Evolutionary conservation across 306 rosid genomes (phyloP).

Genomic region (Vicia villosa): DNA sequence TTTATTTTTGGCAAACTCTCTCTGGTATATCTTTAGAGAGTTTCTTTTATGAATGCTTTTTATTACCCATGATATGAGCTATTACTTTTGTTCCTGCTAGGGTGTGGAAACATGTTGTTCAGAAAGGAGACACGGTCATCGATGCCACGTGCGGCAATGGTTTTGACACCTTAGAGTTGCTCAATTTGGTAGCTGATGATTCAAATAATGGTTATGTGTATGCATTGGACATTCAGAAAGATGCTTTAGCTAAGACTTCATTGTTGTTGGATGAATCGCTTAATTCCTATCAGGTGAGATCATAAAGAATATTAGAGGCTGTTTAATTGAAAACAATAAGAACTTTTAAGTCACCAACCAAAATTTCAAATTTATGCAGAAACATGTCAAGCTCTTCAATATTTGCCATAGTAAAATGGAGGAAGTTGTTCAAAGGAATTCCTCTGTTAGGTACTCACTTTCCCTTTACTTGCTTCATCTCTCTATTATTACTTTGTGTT

Average conservation of each 20-base stretch:
- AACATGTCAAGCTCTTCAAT: slow-evolving; percentile 60
- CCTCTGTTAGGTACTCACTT: slow-evolving; percentile 60
- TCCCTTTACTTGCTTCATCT: slow-evolving; percentile 22
- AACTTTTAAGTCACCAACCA: slow-evolving; percentile 23
- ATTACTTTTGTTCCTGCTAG: slow-evolving; percentile 42
- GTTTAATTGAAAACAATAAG: neutral
- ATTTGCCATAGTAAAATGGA: slow-evolving; percentile 88
- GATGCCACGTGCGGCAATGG: slow-evolving; percentile 98
- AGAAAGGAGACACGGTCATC: slow-evolving; percentile 74
- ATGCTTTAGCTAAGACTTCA: slow-evolving; percentile 66
- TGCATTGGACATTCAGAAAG: slow-evolving; percentile 79
- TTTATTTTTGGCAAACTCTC: neutral
- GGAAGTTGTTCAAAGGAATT: slow-evolving; percentile 59
- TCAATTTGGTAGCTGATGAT: slow-evolving; percentile 77
- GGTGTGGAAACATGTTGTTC: slow-evolving; percentile 73
- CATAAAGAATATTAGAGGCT: neutral
- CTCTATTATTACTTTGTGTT: neutral
- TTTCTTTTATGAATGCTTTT: slow-evolving; percentile 4
- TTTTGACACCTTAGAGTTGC: slow-evolving; percentile 76
- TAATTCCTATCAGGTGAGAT: slow-evolving; percentile 54
- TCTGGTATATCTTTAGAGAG: slow-evolving; percentile 8
- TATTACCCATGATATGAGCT: slow-evolving; percentile 6
- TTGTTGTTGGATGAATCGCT: slow-evolving; percentile 59
- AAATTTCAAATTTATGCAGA: slow-evolving; percentile 56
- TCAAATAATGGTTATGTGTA: slow-evolving; percentile 60